A percentile compares a stretch with the other conserved stretches of the same genome.
Conservation (phyloP, 441 rosid genomes). For the Corymbia calophylla region DNA sequence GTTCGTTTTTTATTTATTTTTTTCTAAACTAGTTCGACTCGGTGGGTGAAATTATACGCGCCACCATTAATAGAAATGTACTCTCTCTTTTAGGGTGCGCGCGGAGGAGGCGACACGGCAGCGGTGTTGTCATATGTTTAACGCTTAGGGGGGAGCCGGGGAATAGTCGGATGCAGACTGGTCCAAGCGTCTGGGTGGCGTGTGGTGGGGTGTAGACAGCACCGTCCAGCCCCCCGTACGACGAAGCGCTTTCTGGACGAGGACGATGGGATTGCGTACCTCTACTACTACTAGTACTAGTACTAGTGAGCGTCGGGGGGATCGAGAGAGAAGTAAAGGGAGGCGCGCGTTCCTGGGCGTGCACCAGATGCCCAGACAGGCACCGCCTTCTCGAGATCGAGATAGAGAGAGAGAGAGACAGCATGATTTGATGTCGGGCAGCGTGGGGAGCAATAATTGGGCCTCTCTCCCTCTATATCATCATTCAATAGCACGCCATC, state of each 20-base stretch:
- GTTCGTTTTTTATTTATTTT: background rate
- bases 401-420: background rate
- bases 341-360: background rate
- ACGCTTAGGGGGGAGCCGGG: background rate
- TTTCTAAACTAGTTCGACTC: background rate
- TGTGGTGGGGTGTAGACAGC: background rate
- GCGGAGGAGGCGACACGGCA: background rate
- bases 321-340: background rate
- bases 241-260: background rate
- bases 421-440: background rate
- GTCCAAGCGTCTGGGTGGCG: background rate
- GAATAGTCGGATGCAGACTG: background rate
- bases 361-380: background rate
- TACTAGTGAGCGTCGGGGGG: background rate
- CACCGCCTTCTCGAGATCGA: background rate
- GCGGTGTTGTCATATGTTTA: background rate
- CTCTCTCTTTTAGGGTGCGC: background rate
- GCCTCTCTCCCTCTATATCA: background rate
- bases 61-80: background rate
- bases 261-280: background rate
- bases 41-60: background rate
- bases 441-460: background rate
- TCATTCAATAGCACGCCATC: background rate
- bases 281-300: background rate
- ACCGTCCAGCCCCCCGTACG: background rate